Percentiles rank a stretch among this genome's conserved stretches.
These are phyloP conservation scores for Lasiodiplodia hormozganensis DNA, from an alignment of 2,329 filamentous ascomycete species.

Conservation along the genomic window DNA sequence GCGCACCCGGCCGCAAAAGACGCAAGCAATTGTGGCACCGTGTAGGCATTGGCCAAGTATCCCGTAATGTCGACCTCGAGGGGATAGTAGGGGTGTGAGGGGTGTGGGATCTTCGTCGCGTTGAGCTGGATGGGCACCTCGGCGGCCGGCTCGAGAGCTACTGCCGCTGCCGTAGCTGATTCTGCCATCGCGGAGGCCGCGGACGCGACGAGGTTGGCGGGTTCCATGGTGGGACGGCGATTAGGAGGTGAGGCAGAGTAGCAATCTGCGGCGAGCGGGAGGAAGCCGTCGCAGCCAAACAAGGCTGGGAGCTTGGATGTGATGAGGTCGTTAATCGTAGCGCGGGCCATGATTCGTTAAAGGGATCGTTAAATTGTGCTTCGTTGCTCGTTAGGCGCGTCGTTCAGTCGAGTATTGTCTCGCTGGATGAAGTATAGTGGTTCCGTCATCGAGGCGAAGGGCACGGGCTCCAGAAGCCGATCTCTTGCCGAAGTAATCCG, in stretches of 20 bases:
- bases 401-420: slow-evolving; percentile 12
- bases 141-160: slow-evolving; percentile 9
- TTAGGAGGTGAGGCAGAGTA: not conserved
- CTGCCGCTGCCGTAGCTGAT: slow-evolving; percentile 8
- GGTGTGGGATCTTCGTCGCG: slow-evolving; percentile 1
- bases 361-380: slow-evolving; percentile 1
- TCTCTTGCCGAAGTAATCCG: slow-evolving; percentile 1
- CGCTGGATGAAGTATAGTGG: slow-evolving; percentile 21
- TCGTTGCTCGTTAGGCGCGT: slow-evolving; percentile 18
- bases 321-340: slow-evolving; percentile 20
- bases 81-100: slow-evolving; percentile 75
- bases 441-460: slow-evolving; percentile 17
- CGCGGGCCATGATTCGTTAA: slow-evolving; percentile 21
- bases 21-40: slow-evolving; percentile 64
- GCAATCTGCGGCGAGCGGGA: slow-evolving; percentile 24
- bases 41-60: slow-evolving; percentile 71
- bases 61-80: slow-evolving; percentile 65
- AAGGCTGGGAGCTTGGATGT: slow-evolving; percentile 17
- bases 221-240: not conserved
- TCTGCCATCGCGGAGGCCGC: slow-evolving; percentile 11
- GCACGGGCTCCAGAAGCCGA: not conserved
- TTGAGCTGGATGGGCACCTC: slow-evolving; percentile 18
- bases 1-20: slow-evolving; percentile 65
- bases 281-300: slow-evolving; percentile 28
- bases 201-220: slow-evolving; percentile 7